A percentile compares a stretch with the other conserved stretches of the same genome.
Conservation (phyloP, 192 early-diverging fungal species). For the Coemansia sp. region DNA sequence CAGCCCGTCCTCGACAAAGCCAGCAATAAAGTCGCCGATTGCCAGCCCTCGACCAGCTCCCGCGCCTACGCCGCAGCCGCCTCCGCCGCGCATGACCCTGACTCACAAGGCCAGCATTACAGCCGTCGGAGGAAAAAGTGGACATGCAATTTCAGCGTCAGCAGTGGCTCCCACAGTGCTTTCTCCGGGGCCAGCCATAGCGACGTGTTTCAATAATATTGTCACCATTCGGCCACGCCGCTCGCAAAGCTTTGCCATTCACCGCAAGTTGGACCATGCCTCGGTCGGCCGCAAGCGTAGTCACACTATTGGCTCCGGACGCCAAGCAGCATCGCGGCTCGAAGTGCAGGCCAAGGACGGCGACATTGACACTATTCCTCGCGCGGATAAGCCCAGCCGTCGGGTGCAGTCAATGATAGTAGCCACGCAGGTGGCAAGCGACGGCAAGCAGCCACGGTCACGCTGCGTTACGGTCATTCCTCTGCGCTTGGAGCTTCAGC, state of each 20-base stretch:
- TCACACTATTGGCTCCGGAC: conserved; percentile 40
- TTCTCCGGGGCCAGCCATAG: background rate
- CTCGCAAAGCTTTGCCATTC: conserved; percentile 41
- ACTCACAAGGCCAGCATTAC: conserved; percentile 48
- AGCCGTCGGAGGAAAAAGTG: conserved; percentile 33
- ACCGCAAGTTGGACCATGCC: conserved; percentile 29
- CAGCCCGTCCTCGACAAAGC: conserved; percentile 38
- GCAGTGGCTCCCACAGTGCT: background rate
- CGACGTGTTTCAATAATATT: background rate
- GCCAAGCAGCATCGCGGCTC: conserved; percentile 18
- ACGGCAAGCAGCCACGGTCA: background rate
- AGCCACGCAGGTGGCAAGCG: background rate
- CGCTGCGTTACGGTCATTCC: conserved; percentile 42
- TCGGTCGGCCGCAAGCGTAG: conserved; percentile 39
- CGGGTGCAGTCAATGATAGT: conserved; percentile 46
- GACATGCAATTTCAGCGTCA: background rate
- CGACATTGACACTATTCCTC: conserved; percentile 11
- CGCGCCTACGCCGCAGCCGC: background rate
- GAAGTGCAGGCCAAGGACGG: background rate
- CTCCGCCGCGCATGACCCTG: conserved; percentile 16
- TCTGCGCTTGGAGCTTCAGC: conserved; percentile 40
- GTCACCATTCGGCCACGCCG: conserved; percentile 45
- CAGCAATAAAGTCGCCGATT: conserved; percentile 18
- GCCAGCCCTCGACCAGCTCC: background rate
- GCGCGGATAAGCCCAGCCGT: conserved; percentile 20